These are phyloP conservation scores for Melastoma candidum DNA, from an alignment of 441 rosid species.

Conservation along the genomic window DNA sequence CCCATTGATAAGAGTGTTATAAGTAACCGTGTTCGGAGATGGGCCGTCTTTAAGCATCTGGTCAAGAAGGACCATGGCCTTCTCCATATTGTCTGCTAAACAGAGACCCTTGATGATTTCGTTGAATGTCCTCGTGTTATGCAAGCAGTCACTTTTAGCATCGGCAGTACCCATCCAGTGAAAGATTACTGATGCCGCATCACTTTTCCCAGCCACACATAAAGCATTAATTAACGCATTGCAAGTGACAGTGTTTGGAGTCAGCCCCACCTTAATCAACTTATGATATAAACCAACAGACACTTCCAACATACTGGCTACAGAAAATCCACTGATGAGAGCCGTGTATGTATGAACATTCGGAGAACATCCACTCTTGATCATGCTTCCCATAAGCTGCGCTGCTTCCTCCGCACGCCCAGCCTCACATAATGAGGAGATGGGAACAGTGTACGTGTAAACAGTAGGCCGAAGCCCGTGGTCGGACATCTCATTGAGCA, in stretches of 20 bases:
- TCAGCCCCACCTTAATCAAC: slow-evolving; percentile 38
- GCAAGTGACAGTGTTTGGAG: slow-evolving; percentile 39
- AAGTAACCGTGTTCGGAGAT: slow-evolving; percentile 38
- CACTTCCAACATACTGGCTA: slow-evolving; percentile 29
- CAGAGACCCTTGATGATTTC: slow-evolving; percentile 36
- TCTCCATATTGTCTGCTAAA: slow-evolving; percentile 28
- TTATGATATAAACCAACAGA: slow-evolving; percentile 51
- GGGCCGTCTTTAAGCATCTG: slow-evolving; percentile 40
- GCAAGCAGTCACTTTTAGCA: slow-evolving; percentile 14
- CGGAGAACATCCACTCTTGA: slow-evolving; percentile 30
- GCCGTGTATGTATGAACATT: slow-evolving; percentile 55
- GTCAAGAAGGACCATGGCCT: slow-evolving; percentile 42
- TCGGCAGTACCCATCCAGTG: slow-evolving; percentile 27
- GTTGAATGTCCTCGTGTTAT: slow-evolving; percentile 38
- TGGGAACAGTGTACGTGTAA: slow-evolving; percentile 39
- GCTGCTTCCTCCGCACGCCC: slow-evolving; percentile 44
- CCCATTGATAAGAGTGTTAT: slow-evolving; percentile 37
- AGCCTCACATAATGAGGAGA: slow-evolving; percentile 34
- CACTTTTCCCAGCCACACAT: slow-evolving; percentile 25
- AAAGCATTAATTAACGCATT: slow-evolving; percentile 44
- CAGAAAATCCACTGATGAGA: slow-evolving; percentile 37
- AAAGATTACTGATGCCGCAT: slow-evolving; percentile 32
- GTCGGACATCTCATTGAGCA: slow-evolving; percentile 42
- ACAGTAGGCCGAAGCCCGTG: slow-evolving; percentile 43
- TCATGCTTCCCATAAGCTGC: slow-evolving; percentile 33